Base-by-base conservation (phyloP, 2,329 filamentous ascomycete species). In the Aspergillus aculeatinus region DNA sequence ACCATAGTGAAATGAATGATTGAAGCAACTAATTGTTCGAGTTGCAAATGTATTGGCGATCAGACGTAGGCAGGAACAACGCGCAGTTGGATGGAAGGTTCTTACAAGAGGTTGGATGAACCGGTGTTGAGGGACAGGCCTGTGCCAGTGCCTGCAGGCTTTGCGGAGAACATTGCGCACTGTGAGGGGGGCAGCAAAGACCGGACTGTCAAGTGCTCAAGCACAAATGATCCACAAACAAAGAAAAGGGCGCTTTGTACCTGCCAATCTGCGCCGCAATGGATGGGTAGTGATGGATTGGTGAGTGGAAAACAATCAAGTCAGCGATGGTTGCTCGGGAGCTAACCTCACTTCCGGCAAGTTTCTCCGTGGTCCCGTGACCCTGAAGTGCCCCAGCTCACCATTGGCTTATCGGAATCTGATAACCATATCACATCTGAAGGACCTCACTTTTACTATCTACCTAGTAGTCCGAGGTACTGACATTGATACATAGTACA, bases 71-170 rank as follows among this genome's bases (percentile, higher is more conserved):
- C 39, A 31, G 27, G 42, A 48, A n/a, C 31, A 14, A 54, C 16
- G 31, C 25, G 23, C 56, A 42, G 31, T 21, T 31, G 52, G 2
- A 44, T 52, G 53, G 33, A 42, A 39, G 51, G 44, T 14, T 75
- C 79, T 73, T 73, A 82, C 80, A 82, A 82, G 50, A 81, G 72
- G 70, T 80, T 80, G 53, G 74, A 72, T 25, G 76, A 74, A 62
- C 78, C 79, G 21, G 83, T 85, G 67, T 85, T 86, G 67, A 85
- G 79, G 60, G 79, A 82, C 69, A 85, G 74, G 51, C 74, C 74
- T 42, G 73, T 54, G 25, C 72, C 64, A 5, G 57, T 59, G 68
- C 70, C 67, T 31, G 75, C 67, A 33, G 74, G 67, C 66, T 77
- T 77, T 52, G 73, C 61, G 57, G 69, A 69, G 63, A 77, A 77